Conservation (phyloP, 768 basidiomycete species). For the Kwoniella heveanensis region DNA sequence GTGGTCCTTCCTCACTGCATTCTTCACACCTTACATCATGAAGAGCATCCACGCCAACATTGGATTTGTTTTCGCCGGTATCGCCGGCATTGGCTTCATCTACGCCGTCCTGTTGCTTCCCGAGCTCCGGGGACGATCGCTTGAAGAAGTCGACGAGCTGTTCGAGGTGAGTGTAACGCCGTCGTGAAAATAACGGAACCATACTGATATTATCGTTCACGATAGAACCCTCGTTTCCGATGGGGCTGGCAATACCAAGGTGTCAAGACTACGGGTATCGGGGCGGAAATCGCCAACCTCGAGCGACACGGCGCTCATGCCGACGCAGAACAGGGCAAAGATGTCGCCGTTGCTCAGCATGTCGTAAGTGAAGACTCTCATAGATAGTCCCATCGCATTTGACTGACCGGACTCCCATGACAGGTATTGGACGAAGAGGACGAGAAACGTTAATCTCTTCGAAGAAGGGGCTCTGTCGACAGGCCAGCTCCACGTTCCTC, state of each 20-base stretch:
- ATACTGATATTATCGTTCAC: conserved; percentile 8
- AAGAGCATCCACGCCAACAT: conserved; percentile 44
- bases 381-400: too few species aligned
- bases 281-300: conserved; percentile 25
- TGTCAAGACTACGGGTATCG: conserved; percentile 26
- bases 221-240: conserved; percentile 19
- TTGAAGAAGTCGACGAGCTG: conserved; percentile 39
- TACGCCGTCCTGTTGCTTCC: conserved; percentile 39
- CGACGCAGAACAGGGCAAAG: conserved; percentile 1
- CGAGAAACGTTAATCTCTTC: too few species aligned
- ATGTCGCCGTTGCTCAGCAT: neutral
- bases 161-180: conserved; percentile 22
- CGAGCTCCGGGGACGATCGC: conserved; percentile 33
- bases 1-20: conserved; percentile 20
- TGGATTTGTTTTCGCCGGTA: conserved; percentile 47
- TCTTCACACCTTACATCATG: conserved; percentile 27
- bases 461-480: too few species aligned
- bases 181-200: too few species aligned
- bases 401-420: too few species aligned
- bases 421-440: too few species aligned
- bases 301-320: conserved; percentile 17
- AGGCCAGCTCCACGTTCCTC: too few species aligned
- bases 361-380: neutral
- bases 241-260: conserved; percentile 40
- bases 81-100: conserved; percentile 44